Base-by-base conservation (phyloP, 768 basidiomycete species). In the Agaricus sinodeliciosus region DNA sequence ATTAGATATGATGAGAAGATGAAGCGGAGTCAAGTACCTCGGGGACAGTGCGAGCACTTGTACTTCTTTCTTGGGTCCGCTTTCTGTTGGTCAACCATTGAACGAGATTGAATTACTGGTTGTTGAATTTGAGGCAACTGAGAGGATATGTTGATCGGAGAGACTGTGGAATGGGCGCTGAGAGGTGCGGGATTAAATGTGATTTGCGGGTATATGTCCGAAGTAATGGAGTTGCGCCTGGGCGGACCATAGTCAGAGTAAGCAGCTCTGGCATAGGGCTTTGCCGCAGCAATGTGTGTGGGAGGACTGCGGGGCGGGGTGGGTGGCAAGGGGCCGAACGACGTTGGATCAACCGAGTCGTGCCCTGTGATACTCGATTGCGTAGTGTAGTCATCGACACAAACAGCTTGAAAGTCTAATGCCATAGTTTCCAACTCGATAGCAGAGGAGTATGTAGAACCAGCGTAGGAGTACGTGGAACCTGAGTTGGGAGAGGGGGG, bases 1-100 rank as follows among this genome's bases (percentile, higher is more conserved):
- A 57, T 36, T 53, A 55, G 50, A 42, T 54, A 34, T 57, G 35
- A 49, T 55, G 47, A 51, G 39, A 53, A 11, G 36, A 19, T 36
- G 55, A 25, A 41, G 54, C 9, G n/a, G 34, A 64, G 45, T 16
- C 31, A 47, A 63, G 51, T 61, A 90, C 89, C 81, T 71, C 89
- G 74, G 16, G 85, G 84, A 64, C 90, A 93, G 25, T 74, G 74
- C 9, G 77, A 66, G 62, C 90, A 93, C 61, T 80, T 84, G 64
- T 90, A 90, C 61, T 86, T 89, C 68, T 85, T 87, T 62, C 85
- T 81, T 8, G 84, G 78, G 56, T 89, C 88, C 13, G 74, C 73
- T 59, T 78, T 81, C 37, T 69, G 67, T 27, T 81, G 79, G 18
- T 79, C 74, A 22, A 71, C 65, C 16, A 74, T 64, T 48, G 75